Percentiles rank a stretch among this genome's conserved stretches.
phyloP scores from a whole-genome alignment of 1,284 basidiomycete species.

The Puccinia coronata region DNA sequence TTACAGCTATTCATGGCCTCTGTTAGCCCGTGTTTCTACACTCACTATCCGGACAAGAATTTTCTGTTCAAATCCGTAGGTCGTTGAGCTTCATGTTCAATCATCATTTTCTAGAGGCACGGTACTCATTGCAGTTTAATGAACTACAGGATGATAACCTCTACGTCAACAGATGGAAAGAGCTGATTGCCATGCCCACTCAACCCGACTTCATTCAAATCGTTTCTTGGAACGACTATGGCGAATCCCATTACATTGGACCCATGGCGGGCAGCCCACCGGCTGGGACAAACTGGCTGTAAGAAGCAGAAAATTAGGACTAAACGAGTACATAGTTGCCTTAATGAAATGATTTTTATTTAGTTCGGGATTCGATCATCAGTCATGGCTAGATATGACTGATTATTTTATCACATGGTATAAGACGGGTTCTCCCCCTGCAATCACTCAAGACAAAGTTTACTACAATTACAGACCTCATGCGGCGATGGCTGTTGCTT shows the following conservation, averaged over 20 bases:
- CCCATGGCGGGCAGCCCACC: background rate
- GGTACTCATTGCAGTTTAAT: too few relatives aligned
- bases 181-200: slow-evolving; percentile 25
- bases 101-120: too few relatives aligned
- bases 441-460: slow-evolving; percentile 26
- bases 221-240: slow-evolving; percentile 45
- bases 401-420: slow-evolving; percentile 50
- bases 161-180: slow-evolving; percentile 42
- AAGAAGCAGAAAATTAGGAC: background rate
- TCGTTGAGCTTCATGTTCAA: too few relatives aligned
- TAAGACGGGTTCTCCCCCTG: slow-evolving; percentile 32
- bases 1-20: slow-evolving; percentile 40
- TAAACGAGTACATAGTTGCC: background rate
- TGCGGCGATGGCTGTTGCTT: slow-evolving; percentile 21
- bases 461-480: slow-evolving; percentile 45
- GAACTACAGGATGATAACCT: slow-evolving; percentile 45
- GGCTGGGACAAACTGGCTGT: slow-evolving; percentile 44
- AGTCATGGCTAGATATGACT: slow-evolving; percentile 35
- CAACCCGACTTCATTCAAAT: slow-evolving; percentile 46
- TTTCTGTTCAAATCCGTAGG: slow-evolving; percentile 28
- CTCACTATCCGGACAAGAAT: slow-evolving; percentile 44
- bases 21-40: slow-evolving; percentile 46
- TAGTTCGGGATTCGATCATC: slow-evolving; percentile 33
- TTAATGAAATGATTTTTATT: background rate
- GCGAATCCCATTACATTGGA: slow-evolving; percentile 46